Conservation (phyloP, 768 basidiomycete species). For the Cystofilobasidium ferigula region DNA sequence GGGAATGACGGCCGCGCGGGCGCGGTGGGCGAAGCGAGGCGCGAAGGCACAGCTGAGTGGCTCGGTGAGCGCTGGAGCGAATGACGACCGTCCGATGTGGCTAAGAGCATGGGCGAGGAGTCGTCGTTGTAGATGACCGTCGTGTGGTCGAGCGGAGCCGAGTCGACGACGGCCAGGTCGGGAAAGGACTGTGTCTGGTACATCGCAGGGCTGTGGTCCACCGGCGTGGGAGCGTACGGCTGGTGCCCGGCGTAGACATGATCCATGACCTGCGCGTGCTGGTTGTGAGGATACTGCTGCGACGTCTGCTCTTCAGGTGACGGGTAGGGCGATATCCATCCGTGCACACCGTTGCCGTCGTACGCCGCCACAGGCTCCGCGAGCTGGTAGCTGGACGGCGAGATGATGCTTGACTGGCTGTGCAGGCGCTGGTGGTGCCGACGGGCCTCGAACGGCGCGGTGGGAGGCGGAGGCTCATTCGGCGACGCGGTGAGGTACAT, state of each 20-base stretch:
- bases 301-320: background rate
- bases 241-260: too few relatives aligned
- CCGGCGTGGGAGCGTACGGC: too few relatives aligned
- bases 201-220: too few relatives aligned
- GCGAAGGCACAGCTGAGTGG: conserved; percentile 4
- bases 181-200: background rate
- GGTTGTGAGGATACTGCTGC: too few relatives aligned
- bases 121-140: background rate
- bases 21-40: background rate
- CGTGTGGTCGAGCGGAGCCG: background rate
- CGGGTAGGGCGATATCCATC: background rate
- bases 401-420: conserved; percentile 2
- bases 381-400: background rate
- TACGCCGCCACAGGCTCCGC: background rate
- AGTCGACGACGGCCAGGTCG: background rate
- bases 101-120: background rate
- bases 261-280: too few relatives aligned
- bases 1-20: background rate
- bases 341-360: background rate
- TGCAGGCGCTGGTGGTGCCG: conserved; percentile 6
- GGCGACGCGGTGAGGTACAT: background rate
- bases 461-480: background rate
- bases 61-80: background rate
- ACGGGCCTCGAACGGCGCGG: background rate
- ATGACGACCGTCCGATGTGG: background rate